Evolutionary conservation across 2,329 filamentous ascomycete genomes (phyloP), one percentile per base, ranked within the genome.

Genomic region (Exophiala phaeomuriformis): DNA sequence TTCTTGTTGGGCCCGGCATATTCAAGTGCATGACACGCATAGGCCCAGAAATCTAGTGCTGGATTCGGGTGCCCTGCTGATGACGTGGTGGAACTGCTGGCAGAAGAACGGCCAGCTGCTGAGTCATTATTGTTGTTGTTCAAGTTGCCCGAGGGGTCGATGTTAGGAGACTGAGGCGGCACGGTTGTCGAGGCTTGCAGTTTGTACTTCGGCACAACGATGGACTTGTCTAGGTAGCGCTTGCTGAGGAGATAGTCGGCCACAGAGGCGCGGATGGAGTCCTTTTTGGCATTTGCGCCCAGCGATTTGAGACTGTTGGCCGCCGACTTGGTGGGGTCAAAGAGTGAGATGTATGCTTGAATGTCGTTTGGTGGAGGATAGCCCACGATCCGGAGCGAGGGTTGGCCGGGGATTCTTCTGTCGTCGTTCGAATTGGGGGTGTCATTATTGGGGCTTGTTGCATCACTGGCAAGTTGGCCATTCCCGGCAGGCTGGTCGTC

Each of bases 41-140:
- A 86, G 29, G 74, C 71, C 77, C 84, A 86, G 63, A 86, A 79
- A 62, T 83, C 77, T 49, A 82, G 74, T 67, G 85, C 87, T 0
- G 84, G 85, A 65, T 90, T 90, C 54, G 69, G 64, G 53, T 74
- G 72, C 30, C 57, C 68, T 42, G 73, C 72, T 60, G 77, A 78
- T 56, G 67, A 68, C 60, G 74, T 77, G 8, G 12, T 30, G 30
- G 31, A 10, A 19, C 19, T 19, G 19, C 19, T 19, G 19, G 19
- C 19, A 19, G 19, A 19, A 19, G 19, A 19, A 19, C 19, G 19
- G 19, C 19, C 19, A 19, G 19, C 19, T 19, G 19, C 19, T 19
- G 19, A 19, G 19, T 19, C 19, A 19, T 19, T 19, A 19, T 19
- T 19, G 19, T 19, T 19, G 19, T 19, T 19, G 19, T 19, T 19